Conservation (phyloP, 768 basidiomycete genomes). For the Phaffia australis region DNA sequence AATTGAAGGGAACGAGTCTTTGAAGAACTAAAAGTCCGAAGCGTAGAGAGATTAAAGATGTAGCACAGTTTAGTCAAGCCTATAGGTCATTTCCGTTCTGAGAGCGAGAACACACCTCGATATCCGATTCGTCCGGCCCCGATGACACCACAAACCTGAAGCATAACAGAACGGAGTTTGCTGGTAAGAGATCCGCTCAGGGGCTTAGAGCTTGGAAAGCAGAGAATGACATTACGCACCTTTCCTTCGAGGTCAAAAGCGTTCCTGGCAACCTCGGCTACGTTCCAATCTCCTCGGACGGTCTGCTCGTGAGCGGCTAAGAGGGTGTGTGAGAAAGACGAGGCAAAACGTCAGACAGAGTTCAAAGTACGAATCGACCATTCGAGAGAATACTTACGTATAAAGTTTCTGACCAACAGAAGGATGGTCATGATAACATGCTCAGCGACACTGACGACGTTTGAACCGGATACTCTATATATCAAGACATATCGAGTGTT, state of each 20-base stretch:
- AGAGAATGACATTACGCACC: conserved; percentile 78
- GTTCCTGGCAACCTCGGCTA: conserved; percentile 67
- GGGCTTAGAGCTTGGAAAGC: not conserved
- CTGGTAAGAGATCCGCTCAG: not conserved
- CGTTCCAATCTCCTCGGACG: conserved; percentile 74
- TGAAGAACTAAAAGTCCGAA: conserved; percentile 1
- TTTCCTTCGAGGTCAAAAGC: conserved; percentile 84
- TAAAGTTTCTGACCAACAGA: conserved; percentile 78
- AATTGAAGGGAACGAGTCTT: conserved; percentile 56
- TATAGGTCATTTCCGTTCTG: conserved; percentile 7
- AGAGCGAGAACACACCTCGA: conserved; percentile 42
- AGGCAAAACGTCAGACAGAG: not conserved
- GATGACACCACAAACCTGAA: not conserved
- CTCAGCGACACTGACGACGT: conserved; percentile 77
- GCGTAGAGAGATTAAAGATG: conserved; percentile 42
- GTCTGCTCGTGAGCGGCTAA: conserved; percentile 47
- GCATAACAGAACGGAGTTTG: not conserved
- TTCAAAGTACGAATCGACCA: conserved; percentile 9
- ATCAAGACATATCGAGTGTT: not conserved
- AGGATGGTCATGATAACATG: conserved; percentile 51
- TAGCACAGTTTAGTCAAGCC: conserved; percentile 38
- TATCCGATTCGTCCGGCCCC: conserved; percentile 62
- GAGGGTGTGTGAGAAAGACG: not conserved
- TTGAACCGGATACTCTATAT: conserved; percentile 61
- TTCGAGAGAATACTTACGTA: conserved; percentile 46